Evolutionary conservation across 306 rosid genomes (phyloP).

Genomic region (Geum urbanum): DNA sequence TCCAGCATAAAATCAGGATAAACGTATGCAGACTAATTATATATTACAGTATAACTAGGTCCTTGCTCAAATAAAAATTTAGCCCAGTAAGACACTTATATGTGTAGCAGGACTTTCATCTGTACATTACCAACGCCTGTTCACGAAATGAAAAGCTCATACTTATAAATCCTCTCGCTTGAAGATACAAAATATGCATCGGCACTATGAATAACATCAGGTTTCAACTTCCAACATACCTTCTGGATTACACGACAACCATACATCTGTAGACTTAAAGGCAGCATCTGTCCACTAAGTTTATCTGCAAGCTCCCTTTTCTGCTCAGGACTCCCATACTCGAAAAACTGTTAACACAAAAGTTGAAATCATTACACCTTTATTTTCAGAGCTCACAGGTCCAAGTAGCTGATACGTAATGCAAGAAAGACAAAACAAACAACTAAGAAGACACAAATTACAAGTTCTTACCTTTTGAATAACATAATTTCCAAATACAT

Average conservation of each 20-base stretch:
- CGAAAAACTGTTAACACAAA: slow-evolving; percentile 42
- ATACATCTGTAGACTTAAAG: slow-evolving; percentile 70
- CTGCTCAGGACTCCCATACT: slow-evolving; percentile 57
- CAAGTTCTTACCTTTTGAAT: slow-evolving; percentile 55
- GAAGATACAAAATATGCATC: background rate
- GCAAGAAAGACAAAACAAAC: background rate
- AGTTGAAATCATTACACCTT: too few relatives aligned
- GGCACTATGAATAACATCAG: background rate
- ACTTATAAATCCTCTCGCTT: background rate
- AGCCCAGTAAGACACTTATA: background rate
- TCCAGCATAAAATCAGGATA: slow-evolving; percentile 9
- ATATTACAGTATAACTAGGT: background rate
- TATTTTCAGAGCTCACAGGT: slow-evolving; percentile 8
- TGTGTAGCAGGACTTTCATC: background rate
- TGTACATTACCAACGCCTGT: background rate
- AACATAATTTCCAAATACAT: slow-evolving; percentile 71
- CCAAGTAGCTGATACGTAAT: background rate
- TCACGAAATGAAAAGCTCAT: background rate
- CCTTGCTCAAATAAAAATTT: background rate
- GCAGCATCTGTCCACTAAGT: slow-evolving; percentile 48
- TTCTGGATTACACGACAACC: slow-evolving; percentile 82
- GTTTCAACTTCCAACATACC: slow-evolving; percentile 30
- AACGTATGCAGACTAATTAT: background rate
- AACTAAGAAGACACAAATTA: slow-evolving; percentile 8
- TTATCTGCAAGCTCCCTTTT: slow-evolving; percentile 51